Evolutionary conservation across 306 rosid species (phyloP), one percentile per base, ranked within the genome.

Genomic region (Lathyrus oleraceus): DNA sequence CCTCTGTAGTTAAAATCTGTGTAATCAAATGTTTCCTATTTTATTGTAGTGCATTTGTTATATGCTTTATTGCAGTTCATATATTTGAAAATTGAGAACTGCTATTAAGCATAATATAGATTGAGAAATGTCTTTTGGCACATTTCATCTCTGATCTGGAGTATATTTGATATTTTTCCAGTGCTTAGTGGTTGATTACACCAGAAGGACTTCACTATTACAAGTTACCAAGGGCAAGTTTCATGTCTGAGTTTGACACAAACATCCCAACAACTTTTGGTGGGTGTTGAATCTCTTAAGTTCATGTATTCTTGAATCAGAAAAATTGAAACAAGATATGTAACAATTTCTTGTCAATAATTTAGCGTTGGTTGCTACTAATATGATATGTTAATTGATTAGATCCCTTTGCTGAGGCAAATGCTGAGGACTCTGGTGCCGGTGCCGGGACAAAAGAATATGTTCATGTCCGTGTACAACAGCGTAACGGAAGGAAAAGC

Each of bases 341-440:
- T 20, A 1, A 27, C 9, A 61, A 58, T 51, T 25, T 53, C 10
- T 38, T 76, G 48, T 61, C 16, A 54, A 14, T 30, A 20, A 38
- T 70, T 63, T 36, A 8, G 56, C 44, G 23, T 59, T 61, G 25
- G 49, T 61, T 44, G 20, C 51, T 71, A 36, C 51, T 71, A 36
- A 81, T 23, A 43, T 64, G 65, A 12, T 68, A 67, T 59, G 63
- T 27, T 57, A 27, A 68, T 64, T 76, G 68, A 71, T 56, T 32
- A 83, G 87, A 83, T 69, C 87, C 87, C 82, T 79, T 83, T 70
- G 87, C 84, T 79, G 87, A 83, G 82, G 87, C 87, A 79, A 79
- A 83, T 79, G 84, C 84, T 83, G 87, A 79, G 75, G 87, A 83
- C 82, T 79, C 87, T 14, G 80, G 84, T 64, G 87, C 84, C n/a